phyloP scores from a whole-genome alignment of 164 flowering plant genomes.

The Vitis rotundifolia region DNA sequence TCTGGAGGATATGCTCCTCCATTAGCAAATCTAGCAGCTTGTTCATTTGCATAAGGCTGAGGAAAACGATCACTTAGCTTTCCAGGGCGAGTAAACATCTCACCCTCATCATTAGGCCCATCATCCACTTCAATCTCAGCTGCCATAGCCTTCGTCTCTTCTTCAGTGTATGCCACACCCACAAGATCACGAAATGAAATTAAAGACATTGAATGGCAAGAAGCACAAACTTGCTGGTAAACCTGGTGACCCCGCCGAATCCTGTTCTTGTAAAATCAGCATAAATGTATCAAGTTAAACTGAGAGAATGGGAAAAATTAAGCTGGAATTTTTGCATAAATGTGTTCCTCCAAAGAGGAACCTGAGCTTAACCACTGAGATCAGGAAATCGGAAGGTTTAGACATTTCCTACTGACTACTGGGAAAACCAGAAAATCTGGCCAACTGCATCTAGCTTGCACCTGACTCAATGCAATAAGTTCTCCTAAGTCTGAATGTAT shows the following conservation, averaged over 20 bases:
- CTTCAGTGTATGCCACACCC: constrained; percentile 89
- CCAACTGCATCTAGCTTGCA: too few relatives aligned
- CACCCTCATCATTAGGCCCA: constrained; percentile 93
- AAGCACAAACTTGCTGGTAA: constrained; percentile 89
- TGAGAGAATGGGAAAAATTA: too few relatives aligned
- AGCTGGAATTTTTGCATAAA: too few relatives aligned
- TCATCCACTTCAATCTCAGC: constrained; percentile 91
- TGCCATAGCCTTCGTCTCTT: constrained; percentile 84
- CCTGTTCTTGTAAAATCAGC: constrained; percentile 34
- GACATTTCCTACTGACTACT: too few relatives aligned
- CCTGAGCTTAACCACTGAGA: too few relatives aligned
- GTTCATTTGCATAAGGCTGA: constrained; percentile 78
- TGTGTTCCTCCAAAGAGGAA: too few relatives aligned
- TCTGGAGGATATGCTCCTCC: constrained; percentile 96
- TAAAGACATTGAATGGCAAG: constrained; percentile 89
- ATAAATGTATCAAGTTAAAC: not conserved
- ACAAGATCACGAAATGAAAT: constrained; percentile 85
- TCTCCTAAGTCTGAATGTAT: too few relatives aligned
- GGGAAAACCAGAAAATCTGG: too few relatives aligned
- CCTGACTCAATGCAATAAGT: too few relatives aligned
- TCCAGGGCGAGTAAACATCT: constrained; percentile 91
- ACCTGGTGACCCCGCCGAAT: constrained; percentile 93
- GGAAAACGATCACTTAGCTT: constrained; percentile 87
- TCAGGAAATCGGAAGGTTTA: too few relatives aligned
- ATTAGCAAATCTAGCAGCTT: constrained; percentile 87